Evolutionary conservation across 2,329 filamentous ascomycete genomes (phyloP), one percentile per base, ranked within the genome.

Genomic region (Colletotrichum camelliae): DNA sequence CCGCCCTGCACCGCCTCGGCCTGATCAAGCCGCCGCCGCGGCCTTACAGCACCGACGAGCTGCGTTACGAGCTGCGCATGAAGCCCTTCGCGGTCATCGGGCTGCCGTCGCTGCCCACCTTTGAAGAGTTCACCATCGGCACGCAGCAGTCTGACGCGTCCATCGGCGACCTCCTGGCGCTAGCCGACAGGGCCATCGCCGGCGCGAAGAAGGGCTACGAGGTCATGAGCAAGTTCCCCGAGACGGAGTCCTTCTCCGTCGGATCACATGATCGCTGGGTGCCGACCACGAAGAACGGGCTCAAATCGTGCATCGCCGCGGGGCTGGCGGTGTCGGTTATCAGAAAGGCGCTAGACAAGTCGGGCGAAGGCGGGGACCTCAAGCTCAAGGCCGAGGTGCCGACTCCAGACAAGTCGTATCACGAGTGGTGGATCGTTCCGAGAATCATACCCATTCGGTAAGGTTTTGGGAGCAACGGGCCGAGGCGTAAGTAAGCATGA

Each of bases 31-130:
- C 85, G 1, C 90, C 88, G 7, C 83, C 84, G 0, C 86, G 91
- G 2, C 92, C 93, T 0, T 97, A 96, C 82, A 91, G 92, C 72
- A 91, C 90, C 18, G 90, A 94, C 73, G 84, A 88, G 37, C 86
- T 96, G 6, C 92, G 95, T 15, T 96, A 97, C 82, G 94, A 97
- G 78, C 86, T 97, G 12, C 94, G 96, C 74, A 97, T 98, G 95
- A 94, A 94, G 80, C 95, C 95, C 0, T 98, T 97, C 80, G 87
- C 93, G 1, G 83, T 87, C 9, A 90, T 98, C 72, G 89, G 90
- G 12, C 88, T 95, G 3, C 94, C 95, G 0, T 90, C 92, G 75
- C 87, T 95, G 15, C 92, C 94, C 1, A 85, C 90, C 0, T 94
- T 91, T 77, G 90, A 91, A 8, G 90, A 92, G 16, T 95, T 94